Evolutionary conservation across 371 early-diverging fungal genomes (phyloP).

Genomic region (Mycotypha africana): DNA sequence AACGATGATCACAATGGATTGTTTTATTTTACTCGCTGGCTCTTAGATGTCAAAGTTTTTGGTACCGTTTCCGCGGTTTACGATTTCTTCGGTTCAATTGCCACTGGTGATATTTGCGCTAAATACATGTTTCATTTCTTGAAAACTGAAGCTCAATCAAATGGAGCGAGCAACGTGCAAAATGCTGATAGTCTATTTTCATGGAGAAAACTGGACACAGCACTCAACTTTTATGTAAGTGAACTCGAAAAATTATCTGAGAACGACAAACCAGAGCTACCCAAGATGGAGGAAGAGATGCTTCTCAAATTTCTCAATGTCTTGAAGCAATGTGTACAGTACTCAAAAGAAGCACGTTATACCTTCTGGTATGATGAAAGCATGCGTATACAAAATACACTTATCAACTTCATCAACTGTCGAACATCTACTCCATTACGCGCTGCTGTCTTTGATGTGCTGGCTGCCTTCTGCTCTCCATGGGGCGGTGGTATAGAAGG

Average conservation of each 20-base stretch:
- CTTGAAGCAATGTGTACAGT: conserved; percentile 34
- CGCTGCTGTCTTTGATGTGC: conserved; percentile 30
- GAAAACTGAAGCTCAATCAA: conserved; percentile 11
- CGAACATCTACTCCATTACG: conserved; percentile 27
- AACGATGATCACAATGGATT: conserved; percentile 49
- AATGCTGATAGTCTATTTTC: conserved; percentile 30
- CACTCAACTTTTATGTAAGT: conserved; percentile 27
- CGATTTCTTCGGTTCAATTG: conserved; percentile 33
- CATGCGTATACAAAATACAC: neutral
- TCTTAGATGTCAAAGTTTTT: conserved; percentile 38
- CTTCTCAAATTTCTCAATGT: conserved; percentile 23
- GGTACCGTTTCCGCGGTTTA: conserved; percentile 30
- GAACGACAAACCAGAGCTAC: conserved; percentile 8
- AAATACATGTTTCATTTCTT: conserved; percentile 22
- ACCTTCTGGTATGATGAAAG: conserved; percentile 18
- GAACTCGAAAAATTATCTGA: conserved; percentile 10
- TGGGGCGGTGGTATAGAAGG: conserved; percentile 33
- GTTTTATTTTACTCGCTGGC: conserved; percentile 71
- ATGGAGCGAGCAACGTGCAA: conserved; percentile 13
- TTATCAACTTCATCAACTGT: conserved; percentile 19
- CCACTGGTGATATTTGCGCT: conserved; percentile 35
- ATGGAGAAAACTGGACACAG: conserved; percentile 38
- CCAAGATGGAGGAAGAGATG: conserved; percentile 23
- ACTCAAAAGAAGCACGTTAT: conserved; percentile 24
- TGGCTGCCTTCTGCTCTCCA: conserved; percentile 37